Evolutionary conservation across 306 rosid genomes (phyloP).

Genomic region (Glycyrrhiza uralensis): DNA sequence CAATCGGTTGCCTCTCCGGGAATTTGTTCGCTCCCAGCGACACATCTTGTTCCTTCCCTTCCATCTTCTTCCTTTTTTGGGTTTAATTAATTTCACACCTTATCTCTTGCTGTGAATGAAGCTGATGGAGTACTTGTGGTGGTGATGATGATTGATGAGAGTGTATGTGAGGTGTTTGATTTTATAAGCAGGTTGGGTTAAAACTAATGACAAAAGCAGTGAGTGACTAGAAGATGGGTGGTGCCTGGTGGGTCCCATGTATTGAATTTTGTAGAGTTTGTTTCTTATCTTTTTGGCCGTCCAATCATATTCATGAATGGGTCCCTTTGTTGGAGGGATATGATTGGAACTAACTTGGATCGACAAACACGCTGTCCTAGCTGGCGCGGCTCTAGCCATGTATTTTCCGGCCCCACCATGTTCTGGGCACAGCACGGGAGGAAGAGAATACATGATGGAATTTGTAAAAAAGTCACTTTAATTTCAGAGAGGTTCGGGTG

Average conservation of each 20-base stretch:
- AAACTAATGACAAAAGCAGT: neutral
- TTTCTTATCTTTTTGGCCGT: constrained; percentile 29
- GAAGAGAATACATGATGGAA: neutral
- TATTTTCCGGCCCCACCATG: neutral
- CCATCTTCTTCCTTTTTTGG: constrained; percentile 41
- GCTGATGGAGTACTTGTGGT: neutral
- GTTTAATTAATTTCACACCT: too few species aligned
- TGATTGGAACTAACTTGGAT: too few species aligned
- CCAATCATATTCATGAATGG: constrained; percentile 19
- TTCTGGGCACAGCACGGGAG: constrained; percentile 2
- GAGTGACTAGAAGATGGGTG: neutral
- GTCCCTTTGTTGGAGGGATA: neutral
- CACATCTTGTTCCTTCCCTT: constrained; percentile 83
- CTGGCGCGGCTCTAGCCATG: constrained; percentile 16
- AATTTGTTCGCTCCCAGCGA: constrained; percentile 83
- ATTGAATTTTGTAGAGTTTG: neutral
- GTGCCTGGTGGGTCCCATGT: constrained; percentile 35
- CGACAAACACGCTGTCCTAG: too few species aligned
- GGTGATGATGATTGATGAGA: neutral
- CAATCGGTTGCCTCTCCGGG: constrained; percentile 77
- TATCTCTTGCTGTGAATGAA: neutral
- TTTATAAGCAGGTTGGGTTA: constrained; percentile 17
- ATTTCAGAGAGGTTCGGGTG: too few species aligned
- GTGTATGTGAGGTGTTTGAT: neutral
- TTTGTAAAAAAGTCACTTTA: too few species aligned